Base-by-base conservation (phyloP, 2,329 filamentous ascomycete species). In the Myriangium duriaei region DNA sequence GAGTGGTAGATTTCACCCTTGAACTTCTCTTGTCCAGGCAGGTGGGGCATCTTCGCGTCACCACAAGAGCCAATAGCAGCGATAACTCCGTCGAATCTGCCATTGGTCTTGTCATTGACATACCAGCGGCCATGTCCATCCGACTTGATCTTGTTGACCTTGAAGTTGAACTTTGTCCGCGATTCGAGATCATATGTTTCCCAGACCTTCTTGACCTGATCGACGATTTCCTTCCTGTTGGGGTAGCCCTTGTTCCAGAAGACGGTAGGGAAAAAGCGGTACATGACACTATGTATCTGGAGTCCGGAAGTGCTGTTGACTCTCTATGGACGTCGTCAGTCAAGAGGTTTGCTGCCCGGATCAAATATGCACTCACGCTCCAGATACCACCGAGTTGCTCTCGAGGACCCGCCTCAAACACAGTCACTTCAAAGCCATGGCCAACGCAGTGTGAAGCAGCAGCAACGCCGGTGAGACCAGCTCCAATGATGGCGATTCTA, bases 271-370 rank as follows among this genome's bases (percentile, higher is more conserved):
- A 88, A 81, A 55, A 92, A 93, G 14, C 84, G 74, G 57, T 88
- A 92, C 83, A 91, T 91, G 41, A 87, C 57, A 13, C 77, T 83
- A 55, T 92, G 82, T 14, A 92, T 87, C 51, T 91, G 83, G 1
- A 92, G 69, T 11, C 81, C 75, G 0, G 81, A 87, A 0, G 81
- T 87, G 36, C 81, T 81, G 61, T 91, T 88, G 29, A 91, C 81
- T 57, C 72, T 71, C 76, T 83, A 42, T 15, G 16, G 4, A 2
- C 3, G 30, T 12, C 32, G 32, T 45, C 40, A 45, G 34, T 28
- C 16, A 18, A 4, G 6, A 9, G 17, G 30, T 9, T 16, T 13
- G 17, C 7, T 11, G 26, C 12, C 7, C 9, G n/a, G 31, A 19
- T 29, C 32, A 12, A 26, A 15, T 11, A 19, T 3, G 26, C 11